Evolutionary conservation across 2,329 filamentous ascomycete species (phyloP).

Genomic region (Knoxdaviesia capensis): DNA sequence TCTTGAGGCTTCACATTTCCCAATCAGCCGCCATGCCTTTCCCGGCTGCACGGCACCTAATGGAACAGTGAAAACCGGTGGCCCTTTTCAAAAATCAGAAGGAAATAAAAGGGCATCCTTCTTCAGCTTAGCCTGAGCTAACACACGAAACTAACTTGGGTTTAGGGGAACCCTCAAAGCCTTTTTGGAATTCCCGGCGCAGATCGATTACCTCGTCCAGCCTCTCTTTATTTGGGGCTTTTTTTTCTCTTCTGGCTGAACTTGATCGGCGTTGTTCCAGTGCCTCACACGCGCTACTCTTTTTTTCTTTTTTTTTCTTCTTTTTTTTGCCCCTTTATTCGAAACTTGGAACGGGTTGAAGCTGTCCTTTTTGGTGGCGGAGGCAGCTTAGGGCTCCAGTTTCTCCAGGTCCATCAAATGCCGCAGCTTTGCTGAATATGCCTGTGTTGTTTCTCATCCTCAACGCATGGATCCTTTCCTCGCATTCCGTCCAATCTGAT

Average conservation of each 20-base stretch:
- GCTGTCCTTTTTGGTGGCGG: neutral
- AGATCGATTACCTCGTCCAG: neutral
- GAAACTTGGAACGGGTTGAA: neutral
- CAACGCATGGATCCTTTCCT: too few species aligned
- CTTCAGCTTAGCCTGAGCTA: neutral
- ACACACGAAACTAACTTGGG: too few species aligned
- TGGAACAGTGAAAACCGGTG: too few species aligned
- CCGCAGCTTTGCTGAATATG: too few species aligned
- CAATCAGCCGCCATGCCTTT: too few species aligned
- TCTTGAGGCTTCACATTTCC: too few species aligned
- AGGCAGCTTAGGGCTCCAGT: too few species aligned
- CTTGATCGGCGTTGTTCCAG: neutral
- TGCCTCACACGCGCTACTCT: neutral
- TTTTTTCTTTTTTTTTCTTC: neutral
- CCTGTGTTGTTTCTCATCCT: too few species aligned
- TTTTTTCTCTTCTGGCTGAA: neutral
- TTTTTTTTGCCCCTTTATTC: neutral
- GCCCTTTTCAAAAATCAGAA: neutral
- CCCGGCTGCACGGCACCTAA: too few species aligned
- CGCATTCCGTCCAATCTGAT: too few species aligned
- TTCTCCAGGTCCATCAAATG: too few species aligned
- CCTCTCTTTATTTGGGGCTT: neutral
- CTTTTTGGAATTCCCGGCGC: neutral
- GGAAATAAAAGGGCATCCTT: neutral
- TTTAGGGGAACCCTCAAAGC: too few species aligned